Evolutionary conservation across 768 basidiomycete genomes (phyloP), one percentile per base, ranked within the genome.

Genomic region (Lactarius vividus): DNA sequence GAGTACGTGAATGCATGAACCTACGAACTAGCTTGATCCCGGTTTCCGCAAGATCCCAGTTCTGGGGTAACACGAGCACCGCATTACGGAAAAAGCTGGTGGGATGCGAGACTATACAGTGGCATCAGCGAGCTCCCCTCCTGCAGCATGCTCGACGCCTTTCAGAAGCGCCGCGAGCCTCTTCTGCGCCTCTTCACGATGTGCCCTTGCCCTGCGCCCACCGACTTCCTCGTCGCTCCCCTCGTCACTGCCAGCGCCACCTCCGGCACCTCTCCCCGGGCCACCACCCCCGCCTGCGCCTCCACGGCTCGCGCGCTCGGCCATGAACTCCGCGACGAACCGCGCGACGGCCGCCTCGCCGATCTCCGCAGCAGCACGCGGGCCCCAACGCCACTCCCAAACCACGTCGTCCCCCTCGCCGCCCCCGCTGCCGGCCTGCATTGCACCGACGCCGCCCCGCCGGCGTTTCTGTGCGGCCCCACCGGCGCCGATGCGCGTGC

Each of bases 341-440:
- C 77, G 78, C 1, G 87, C 91, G 10, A 95, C 79, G 15, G 81
- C 87, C 65, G 81, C 77, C 75, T 98, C 96, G 1, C 92, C 89
- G 4, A 97, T 84, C 76, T 98, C 96, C 37, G 84, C 84, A 44
- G 88, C 83, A 2, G 94, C 87, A 33, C 92, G 82, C 31, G 82
- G 78, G 3, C 94, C 95, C 95, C 95, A 98, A 20, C 86, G 83
- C 93, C 92, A 94, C 72, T 94, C 91, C 66, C 80, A 84, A 18
- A 78, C 75, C 16, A 76, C 75, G 18, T 79, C 82, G 8, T 77
- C 75, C 23, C 76, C 75, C 42, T 77, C 79, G 28, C 69, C 73
- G 10, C 64, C 76, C 29, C 13, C 55, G 0, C 42, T 39, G 3
- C 29, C 60, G 46, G 23, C 10, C 3, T 61, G 68, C 70, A 56